Evolutionary conservation across 2,329 filamentous ascomycete species (phyloP).

Genomic region (Ophiostoma tasmaniense): DNA sequence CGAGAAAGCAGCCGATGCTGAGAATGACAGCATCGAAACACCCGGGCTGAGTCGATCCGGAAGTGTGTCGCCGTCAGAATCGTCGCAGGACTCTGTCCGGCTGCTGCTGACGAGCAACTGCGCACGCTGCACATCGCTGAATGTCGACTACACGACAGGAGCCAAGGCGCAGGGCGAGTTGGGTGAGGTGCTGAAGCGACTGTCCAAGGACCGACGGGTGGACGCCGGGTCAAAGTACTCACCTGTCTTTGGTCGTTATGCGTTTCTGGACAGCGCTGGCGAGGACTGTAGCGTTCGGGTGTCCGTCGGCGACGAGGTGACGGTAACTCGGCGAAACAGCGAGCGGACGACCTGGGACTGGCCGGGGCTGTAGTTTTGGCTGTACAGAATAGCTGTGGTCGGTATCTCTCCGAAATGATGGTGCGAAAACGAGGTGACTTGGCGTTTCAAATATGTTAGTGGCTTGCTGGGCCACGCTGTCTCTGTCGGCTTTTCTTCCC

Average conservation of each 20-base stretch:
- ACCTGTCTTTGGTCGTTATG: conserved; percentile 67
- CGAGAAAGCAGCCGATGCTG: not conserved
- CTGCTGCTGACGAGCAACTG: conserved; percentile 62
- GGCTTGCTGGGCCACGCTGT: not conserved
- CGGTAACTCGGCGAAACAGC: conserved; percentile 40
- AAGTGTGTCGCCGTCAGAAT: not conserved
- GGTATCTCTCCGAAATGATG: not conserved
- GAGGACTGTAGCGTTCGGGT: conserved; percentile 29
- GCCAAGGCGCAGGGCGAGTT: conserved; percentile 45
- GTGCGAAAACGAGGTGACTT: not conserved
- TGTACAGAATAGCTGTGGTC: not conserved
- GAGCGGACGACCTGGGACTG: conserved; percentile 48
- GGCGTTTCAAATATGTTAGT: not conserved
- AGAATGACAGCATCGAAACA: not conserved
- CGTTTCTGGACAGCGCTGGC: conserved; percentile 40
- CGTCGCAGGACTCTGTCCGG: conserved; percentile 19
- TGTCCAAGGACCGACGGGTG: conserved; percentile 62
- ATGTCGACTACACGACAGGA: conserved; percentile 63
- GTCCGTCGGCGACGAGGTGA: conserved; percentile 41
- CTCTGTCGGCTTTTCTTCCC: not conserved
- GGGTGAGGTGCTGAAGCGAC: conserved; percentile 57
- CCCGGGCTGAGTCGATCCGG: conserved; percentile 14
- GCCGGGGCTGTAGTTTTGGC: conserved; percentile 28
- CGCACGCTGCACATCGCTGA: conserved; percentile 58
- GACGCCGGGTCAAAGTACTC: conserved; percentile 59